Percentiles rank a stretch among this genome's conserved stretches.
Evolutionary conservation across 116 monocot genomes (phyloP).

Genomic region (Cymodocea nodosa): DNA sequence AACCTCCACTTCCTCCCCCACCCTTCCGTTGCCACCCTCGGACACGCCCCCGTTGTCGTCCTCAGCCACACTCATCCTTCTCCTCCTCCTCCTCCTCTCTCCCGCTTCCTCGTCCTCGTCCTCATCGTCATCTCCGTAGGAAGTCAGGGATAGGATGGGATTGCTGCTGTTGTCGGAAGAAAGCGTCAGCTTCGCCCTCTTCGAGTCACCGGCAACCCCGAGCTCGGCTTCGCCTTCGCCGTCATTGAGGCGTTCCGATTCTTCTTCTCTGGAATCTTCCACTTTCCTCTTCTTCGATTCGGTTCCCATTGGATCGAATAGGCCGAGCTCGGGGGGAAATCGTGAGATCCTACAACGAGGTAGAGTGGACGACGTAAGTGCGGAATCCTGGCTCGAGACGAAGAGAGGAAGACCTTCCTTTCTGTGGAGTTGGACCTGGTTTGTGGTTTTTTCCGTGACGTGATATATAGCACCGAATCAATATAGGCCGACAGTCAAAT

Average conservation of each 20-base stretch:
- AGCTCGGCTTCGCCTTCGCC: slow-evolving; percentile 1
- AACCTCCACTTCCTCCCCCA: slow-evolving; percentile 13
- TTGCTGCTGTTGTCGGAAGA: slow-evolving; percentile 9
- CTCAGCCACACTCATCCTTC: neutral
- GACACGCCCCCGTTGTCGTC: neutral
- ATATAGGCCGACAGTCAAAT: no score
- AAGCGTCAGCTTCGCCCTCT: slow-evolving; percentile 8
- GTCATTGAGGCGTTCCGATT: neutral
- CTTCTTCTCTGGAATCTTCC: slow-evolving; percentile 1
- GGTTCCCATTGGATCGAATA: no score
- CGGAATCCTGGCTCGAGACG: no score
- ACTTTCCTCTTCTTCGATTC: no score
- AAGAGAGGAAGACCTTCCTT: no score
- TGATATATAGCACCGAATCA: no score
- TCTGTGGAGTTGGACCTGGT: no score
- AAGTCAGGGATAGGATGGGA: slow-evolving; percentile 46
- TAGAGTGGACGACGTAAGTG: no score
- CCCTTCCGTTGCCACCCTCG: neutral
- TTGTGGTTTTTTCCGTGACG: no score
- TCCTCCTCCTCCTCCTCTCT: slow-evolving; percentile 22
- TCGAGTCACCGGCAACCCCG: neutral
- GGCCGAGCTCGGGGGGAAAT: no score
- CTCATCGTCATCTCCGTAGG: slow-evolving; percentile 60
- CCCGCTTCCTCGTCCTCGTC: slow-evolving; percentile 7
- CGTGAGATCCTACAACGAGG: no score